These are phyloP conservation scores for Globisporangium spinosum DNA, from an alignment of 352 stramenopile species.

Conservation along the genomic window DNA sequence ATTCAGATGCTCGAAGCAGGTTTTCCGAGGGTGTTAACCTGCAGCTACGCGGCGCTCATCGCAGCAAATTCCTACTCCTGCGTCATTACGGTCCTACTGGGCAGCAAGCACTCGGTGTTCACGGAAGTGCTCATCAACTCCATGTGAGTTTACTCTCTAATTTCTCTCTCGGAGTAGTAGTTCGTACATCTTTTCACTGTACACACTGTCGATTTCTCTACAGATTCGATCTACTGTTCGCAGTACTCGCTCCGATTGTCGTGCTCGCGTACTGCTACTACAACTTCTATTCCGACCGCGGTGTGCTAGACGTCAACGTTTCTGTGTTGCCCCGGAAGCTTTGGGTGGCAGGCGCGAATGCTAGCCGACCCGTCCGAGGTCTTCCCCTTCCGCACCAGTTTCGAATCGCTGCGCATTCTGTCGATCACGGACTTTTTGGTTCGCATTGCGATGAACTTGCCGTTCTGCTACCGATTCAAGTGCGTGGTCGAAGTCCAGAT, in stretches of 20 bases:
- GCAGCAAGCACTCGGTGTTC: constrained; percentile 15
- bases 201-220: too few relatives aligned
- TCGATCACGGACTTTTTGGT: constrained; percentile 20
- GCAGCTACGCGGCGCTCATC: constrained; percentile 11
- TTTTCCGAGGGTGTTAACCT: neutral
- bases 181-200: too few relatives aligned
- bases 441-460: neutral
- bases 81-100: neutral
- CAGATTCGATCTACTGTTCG: too few relatives aligned
- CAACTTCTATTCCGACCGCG: too few relatives aligned
- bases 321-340: too few relatives aligned
- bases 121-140: constrained; percentile 29
- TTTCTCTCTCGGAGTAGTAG: too few relatives aligned
- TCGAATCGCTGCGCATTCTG: constrained; percentile 32
- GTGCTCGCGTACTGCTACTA: too few relatives aligned
- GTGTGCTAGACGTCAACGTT: too few relatives aligned
- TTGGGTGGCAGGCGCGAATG: too few relatives aligned
- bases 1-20: constrained; percentile 25
- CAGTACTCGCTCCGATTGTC: too few relatives aligned
- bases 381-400: constrained; percentile 23
- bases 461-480: constrained; percentile 12
- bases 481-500: constrained; percentile 31
- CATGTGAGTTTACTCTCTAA: neutral
- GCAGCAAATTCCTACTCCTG: constrained; percentile 20
- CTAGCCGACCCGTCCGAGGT: constrained; percentile 18